phyloP scores from a whole-genome alignment of 768 basidiomycete species.

The Psilocybe tampanensis region DNA sequence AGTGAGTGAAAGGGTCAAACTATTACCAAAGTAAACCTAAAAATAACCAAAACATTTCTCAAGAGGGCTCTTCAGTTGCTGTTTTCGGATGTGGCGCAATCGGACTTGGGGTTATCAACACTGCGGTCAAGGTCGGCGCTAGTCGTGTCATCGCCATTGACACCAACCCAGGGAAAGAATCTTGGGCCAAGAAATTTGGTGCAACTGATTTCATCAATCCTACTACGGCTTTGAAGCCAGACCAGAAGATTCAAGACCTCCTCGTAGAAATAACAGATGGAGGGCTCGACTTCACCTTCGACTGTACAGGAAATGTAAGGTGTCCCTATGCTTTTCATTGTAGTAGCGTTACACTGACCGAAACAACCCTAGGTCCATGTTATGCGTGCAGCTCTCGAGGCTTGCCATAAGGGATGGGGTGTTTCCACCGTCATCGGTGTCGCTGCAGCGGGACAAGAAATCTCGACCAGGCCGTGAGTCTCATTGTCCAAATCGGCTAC shows the following conservation, averaged over 20 bases:
- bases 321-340: neutral
- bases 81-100: slow-evolving; percentile 98
- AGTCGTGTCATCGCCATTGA: slow-evolving; percentile 92
- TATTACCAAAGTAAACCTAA: neutral
- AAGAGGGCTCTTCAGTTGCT: slow-evolving; percentile 86
- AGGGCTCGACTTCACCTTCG: slow-evolving; percentile 96
- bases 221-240: slow-evolving; percentile 58
- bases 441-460: slow-evolving; percentile 95
- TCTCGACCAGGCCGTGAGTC: slow-evolving; percentile 81
- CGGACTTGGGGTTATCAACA: slow-evolving; percentile 90
- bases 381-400: slow-evolving; percentile 94
- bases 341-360: neutral
- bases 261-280: slow-evolving; percentile 94
- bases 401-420: slow-evolving; percentile 99
- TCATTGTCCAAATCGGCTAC: neutral
- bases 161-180: slow-evolving; percentile 82
- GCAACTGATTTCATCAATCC: slow-evolving; percentile 96
- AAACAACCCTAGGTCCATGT: slow-evolving; percentile 65
- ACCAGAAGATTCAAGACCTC: slow-evolving; percentile 85
- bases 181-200: slow-evolving; percentile 91
- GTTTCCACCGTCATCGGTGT: slow-evolving; percentile 96
- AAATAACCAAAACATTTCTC: slow-evolving; percentile 2
- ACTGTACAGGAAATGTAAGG: slow-evolving; percentile 85
- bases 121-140: slow-evolving; percentile 75
- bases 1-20: slow-evolving; percentile 44